phyloP scores from a whole-genome alignment of 2,329 filamentous ascomycete genomes.

The Akanthomyces lecanii region DNA sequence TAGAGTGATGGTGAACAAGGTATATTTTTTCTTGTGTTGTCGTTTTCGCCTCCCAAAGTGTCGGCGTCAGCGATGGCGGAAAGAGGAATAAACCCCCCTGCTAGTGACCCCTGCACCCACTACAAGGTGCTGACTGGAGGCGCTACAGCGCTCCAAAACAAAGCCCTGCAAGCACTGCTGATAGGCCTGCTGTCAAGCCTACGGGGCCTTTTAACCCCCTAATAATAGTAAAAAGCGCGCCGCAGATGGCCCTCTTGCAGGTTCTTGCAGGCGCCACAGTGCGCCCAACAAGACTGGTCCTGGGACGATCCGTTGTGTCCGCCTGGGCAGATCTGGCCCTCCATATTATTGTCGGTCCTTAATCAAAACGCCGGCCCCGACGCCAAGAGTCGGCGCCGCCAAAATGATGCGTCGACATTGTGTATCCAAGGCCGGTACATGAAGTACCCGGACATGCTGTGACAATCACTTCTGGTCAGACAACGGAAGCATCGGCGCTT shows the following conservation, averaged over 20 bases:
- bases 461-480: no score
- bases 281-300: no score
- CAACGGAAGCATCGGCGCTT: no score
- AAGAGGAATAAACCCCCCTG: not conserved
- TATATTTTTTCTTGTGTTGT: not conserved
- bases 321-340: no score
- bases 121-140: not conserved
- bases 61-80: constrained; percentile 7
- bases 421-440: no score
- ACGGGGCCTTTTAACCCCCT: no score
- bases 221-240: not conserved
- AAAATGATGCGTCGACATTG: no score
- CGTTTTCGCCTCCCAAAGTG: constrained; percentile 6
- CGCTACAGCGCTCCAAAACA: no score
- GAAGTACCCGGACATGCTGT: no score
- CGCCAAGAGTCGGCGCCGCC: not conserved
- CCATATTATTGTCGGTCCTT: not conserved
- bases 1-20: not conserved
- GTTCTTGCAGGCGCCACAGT: no score
- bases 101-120: not conserved
- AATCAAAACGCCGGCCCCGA: constrained; percentile 3
- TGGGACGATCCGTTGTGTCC: no score
- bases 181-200: not conserved
- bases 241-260: not conserved
- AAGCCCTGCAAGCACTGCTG: not conserved